Evolutionary conservation across 2,329 filamentous ascomycete genomes (phyloP), one percentile per base, ranked within the genome.

Genomic region (Epichloe baconii): DNA sequence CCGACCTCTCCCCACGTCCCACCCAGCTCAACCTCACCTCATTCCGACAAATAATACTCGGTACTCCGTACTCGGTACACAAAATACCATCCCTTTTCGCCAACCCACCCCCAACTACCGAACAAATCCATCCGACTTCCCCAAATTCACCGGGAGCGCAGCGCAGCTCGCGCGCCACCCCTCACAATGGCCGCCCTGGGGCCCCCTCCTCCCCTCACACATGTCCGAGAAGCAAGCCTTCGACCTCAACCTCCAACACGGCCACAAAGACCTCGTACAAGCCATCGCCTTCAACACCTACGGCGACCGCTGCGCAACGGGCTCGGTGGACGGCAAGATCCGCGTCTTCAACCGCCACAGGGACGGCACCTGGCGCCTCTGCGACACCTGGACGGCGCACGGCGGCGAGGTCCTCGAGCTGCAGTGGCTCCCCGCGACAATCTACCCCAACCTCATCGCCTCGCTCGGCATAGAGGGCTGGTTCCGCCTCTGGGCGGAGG

Each of bases 401-500:
- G 86, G 88, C 63, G 88, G 88, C 47, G 89, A 96, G 68, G 85
- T 97, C 55, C 75, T 89, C 54, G 88, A 95, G 87, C 82, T 95
- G 50, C 88, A 93, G 75, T 97, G 91, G 90, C 86, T 95, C 52
- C 88, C 89, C 1, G 86, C 89, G 0, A 91, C 87, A 56, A 83
- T 93, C 53, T 93, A 93, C 58, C 88, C 80, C 38, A 82, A 93
- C 63, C 80, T 95, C 60, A 74, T 97, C 58, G 90, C 85, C 52
- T 95, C 86, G 50, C 85, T 96, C 53, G 88, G 87, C 55, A 86
- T 91, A 61, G 91, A 96, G 61, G 88, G 91, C 61, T 83, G 84
- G 66, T 88, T 94, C 72, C 88, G 89, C 64, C 76, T 97, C 57
- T 97, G 91, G 91, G 84, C 86, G 54, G 91, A 96, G 70, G 88